Evolutionary conservation across 441 rosid genomes (phyloP), one percentile per base, ranked within the genome.

Genomic region (Bruguiera hainesii): DNA sequence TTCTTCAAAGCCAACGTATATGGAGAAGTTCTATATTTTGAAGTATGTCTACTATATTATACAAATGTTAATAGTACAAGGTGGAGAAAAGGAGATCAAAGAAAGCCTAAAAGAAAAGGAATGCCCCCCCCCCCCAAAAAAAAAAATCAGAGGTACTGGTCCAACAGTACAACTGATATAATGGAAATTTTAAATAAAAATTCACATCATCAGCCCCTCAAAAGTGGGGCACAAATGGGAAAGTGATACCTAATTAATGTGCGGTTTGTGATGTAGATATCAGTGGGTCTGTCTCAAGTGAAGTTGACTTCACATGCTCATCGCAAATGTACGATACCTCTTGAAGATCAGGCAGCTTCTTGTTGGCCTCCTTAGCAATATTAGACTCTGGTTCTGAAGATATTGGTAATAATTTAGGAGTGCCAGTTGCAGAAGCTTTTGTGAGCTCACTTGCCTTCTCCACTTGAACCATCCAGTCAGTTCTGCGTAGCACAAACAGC

Each of bases 391-490:
- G 59, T 64, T 72, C 72, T 58, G 68, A 30, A 42, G 79, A 42
- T 30, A 56, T 6, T 4, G 72, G 63, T 50, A 79, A 35, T 26
- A 83, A 70, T 26, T 69, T 64, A 15, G 79, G 19, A 18, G 65
- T 51, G 8, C 20, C 26, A 16, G 78, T 21, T 63, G 69, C 20
- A 49, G 75, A 52, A 64, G 78, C 35, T 39, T 71, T 76, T 39
- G 91, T 85, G 13, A 84, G 90, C 55, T 79, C 73, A 71, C 76
- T 83, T 15, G 99, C 96, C 79, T 96, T 85, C 52, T 88, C 82
- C 1, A 69, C 91, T 73, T 95, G 88, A 26, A 66, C 78, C 35
- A 51, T 61, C 99, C 99, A 95, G 63, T 95, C 95, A 21, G 99
- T 95, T 75, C 50, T 84, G 63, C 77, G 56, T 11, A 94, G 83